Base-by-base conservation (phyloP, 129 eudicot genomes). In the Glebionis coronaria region DNA sequence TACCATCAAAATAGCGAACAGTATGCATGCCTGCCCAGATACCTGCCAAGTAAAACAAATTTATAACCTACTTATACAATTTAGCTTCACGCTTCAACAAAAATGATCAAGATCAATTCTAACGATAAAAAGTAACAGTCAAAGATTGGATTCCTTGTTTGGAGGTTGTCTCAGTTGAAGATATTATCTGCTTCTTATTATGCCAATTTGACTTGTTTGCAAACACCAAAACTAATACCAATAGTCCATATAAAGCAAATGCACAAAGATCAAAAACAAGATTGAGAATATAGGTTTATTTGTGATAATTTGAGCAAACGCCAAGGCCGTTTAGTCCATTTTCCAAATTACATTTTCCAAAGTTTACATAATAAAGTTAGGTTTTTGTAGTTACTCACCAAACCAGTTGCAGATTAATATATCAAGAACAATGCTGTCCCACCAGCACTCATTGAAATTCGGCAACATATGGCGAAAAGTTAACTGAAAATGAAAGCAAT, bases 341-440 rank as follows among this genome's bases (percentile, higher is more conserved):
- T 57, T 1, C 65, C 54, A 31, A n/a, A 25, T 27, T 44, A 31
- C 38, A 72, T 58, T 28, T 19, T 16, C 29, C 31, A 14, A 1
- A 63, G 13, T 50, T 0, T 16, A 50, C 28, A 61, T 35, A 46
- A 60, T 21, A 71, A 12, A 65, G 40, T 38, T 54, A 64, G 77
- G 23, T 59, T 70, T 56, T 46, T 28, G 21, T 60, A 61, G 67
- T 35, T 63, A 31, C 90, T 68, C 65, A 94, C 97, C 99, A 69
- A 89, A 94, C 97, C 97, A 94, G 69, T 94, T 94, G 94, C 97
- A 94, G 87, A 94, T 87, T 50, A 94, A 67, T 54, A 90, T 82
- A 78, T 94, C 99, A 56, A 90, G 99, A 80, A 94, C 71, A 68
- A 94, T 94, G 81, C 99, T 94, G 79, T 93, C 99, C 99, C 99